phyloP scores from a whole-genome alignment of 148 eudicot species.

The Fallopia convolvulus region DNA sequence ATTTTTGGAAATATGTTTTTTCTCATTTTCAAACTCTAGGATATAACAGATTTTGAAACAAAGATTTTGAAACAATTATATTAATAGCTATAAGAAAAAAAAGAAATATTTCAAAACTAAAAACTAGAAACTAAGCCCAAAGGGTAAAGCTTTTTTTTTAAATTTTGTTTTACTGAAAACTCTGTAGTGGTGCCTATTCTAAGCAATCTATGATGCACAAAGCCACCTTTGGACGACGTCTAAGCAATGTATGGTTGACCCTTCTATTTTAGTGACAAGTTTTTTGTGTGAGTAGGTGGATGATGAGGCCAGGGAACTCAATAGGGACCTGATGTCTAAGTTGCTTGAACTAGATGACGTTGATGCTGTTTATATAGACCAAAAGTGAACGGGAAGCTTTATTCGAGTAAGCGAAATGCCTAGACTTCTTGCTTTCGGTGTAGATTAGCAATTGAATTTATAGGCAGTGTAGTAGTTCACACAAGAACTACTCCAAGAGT shows the following conservation, averaged over 20 bases:
- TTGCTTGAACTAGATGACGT: conserved; percentile 95
- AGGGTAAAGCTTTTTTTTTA: no score
- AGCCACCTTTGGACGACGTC: not conserved
- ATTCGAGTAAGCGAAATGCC: not conserved
- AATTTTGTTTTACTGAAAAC: no score
- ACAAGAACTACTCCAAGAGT: not conserved
- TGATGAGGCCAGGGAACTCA: conserved; percentile 90
- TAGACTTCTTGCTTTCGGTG: not conserved
- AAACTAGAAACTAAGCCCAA: not conserved
- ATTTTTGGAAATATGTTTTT: no score
- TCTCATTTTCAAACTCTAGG: not conserved
- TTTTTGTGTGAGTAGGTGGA: conserved; percentile 52
- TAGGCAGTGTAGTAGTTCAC: conserved; percentile 4
- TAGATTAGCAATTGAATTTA: not conserved
- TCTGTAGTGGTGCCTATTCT: no score
- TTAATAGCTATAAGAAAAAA: no score
- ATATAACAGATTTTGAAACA: no score
- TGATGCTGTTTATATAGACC: conserved; percentile 91
- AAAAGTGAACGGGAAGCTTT: conserved; percentile 25
- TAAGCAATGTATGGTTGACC: not conserved
- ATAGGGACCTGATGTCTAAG: conserved; percentile 84
- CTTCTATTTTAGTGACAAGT: not conserved
- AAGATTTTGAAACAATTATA: no score
- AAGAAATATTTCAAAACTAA: not conserved
- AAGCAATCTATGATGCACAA: not conserved